Percentiles rank a stretch among this genome's conserved stretches.
phyloP scores from a whole-genome alignment of 1,284 basidiomycete species.

The Hymenochaete sp. region DNA sequence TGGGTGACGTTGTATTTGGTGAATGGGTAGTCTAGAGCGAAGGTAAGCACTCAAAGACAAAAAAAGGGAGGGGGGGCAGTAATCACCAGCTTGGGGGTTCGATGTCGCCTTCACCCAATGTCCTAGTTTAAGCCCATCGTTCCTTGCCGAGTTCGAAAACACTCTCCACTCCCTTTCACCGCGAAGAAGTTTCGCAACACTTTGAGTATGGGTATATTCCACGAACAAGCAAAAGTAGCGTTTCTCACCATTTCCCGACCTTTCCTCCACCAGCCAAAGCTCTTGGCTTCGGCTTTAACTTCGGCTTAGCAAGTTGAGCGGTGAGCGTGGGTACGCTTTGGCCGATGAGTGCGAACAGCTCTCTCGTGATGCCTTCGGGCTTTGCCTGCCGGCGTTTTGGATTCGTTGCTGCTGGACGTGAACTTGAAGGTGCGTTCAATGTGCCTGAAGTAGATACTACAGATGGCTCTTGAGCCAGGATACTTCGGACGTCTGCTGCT shows the following conservation, averaged over 20 bases:
- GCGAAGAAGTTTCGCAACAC: too few species aligned
- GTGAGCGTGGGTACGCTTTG: conserved; percentile 80
- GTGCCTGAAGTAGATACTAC: too few species aligned
- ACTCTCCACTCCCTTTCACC: conserved; percentile 63
- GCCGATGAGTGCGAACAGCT: conserved; percentile 91
- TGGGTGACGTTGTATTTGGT: conserved; percentile 72
- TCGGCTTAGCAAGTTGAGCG: conserved; percentile 67
- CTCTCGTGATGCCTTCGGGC: conserved; percentile 86
- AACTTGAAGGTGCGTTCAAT: conserved; percentile 35
- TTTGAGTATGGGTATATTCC: neutral
- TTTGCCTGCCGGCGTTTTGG: conserved; percentile 38
- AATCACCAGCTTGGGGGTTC: conserved; percentile 46
- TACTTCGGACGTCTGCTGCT: conserved; percentile 76
- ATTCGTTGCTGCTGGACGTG: conserved; percentile 27
- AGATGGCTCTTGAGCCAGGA: conserved; percentile 36
- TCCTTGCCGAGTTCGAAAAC: conserved; percentile 61
- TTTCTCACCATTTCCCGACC: conserved; percentile 50
- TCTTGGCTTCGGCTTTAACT: conserved; percentile 78
- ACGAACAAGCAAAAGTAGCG: neutral
- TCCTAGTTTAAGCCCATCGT: conserved; percentile 48
- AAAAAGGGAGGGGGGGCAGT: neutral
- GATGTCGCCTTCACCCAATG: conserved; percentile 64
- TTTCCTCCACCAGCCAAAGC: conserved; percentile 49
- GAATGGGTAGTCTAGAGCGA: conserved; percentile 58
- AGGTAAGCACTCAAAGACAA: neutral